Evolutionary conservation across 169 alveolate genomes (phyloP).

Genomic region (Plasmodium billcollinsi): DNA sequence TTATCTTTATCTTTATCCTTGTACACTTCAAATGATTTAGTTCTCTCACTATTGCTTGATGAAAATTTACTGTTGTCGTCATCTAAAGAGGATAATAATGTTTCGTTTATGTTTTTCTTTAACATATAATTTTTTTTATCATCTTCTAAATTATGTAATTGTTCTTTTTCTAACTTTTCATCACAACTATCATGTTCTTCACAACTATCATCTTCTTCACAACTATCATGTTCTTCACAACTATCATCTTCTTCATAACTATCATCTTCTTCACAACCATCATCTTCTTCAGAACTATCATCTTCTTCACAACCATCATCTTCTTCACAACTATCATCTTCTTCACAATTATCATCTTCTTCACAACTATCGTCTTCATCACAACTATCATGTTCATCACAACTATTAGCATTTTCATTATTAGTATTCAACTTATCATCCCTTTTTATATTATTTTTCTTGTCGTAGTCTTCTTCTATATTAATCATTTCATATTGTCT

Average conservation of each 20-base stretch:
- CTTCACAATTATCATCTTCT: background rate
- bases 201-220: background rate
- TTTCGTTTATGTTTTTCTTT: too few relatives aligned
- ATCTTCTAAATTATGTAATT: background rate
- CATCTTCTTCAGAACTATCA: background rate
- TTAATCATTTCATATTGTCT: background rate
- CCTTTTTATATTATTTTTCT: background rate
- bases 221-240: background rate
- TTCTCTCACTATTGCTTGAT: too few relatives aligned
- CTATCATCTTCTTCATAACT: background rate
- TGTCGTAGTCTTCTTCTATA: background rate
- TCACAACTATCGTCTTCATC: conserved; percentile 3
- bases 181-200: background rate
- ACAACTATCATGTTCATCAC: conserved; percentile 15
- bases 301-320: background rate
- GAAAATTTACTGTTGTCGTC: too few relatives aligned
- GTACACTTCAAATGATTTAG: background rate
- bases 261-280: background rate
- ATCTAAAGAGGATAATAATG: too few relatives aligned
- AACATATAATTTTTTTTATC: too few relatives aligned
- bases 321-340: conserved; percentile 1
- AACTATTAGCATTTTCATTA: background rate
- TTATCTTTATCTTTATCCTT: background rate
- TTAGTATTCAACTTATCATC: background rate
- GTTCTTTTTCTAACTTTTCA: conserved; percentile 3